Conservation (phyloP, 2,329 filamentous ascomycete species). For the Leptographium lundbergii region DNA sequence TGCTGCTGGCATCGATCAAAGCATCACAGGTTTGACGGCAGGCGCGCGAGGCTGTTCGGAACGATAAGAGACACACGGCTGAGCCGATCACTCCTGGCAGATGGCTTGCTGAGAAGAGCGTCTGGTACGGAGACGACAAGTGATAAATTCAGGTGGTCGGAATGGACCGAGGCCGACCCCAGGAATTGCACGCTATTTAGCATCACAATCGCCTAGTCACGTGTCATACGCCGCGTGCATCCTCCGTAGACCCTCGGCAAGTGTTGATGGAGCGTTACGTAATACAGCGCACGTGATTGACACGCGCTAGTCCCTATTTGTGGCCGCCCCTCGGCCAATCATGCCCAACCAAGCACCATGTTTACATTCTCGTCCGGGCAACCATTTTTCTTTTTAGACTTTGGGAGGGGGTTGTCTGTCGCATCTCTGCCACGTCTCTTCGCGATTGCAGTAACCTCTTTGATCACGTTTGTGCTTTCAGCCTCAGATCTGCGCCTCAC, state of each 20-base stretch:
- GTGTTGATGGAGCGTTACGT: not conserved
- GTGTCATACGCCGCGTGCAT: not conserved
- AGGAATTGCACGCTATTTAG: not conserved
- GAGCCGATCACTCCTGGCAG: not conserved
- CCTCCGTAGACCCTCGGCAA: slow-evolving; percentile 2
- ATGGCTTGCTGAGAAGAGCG: not conserved
- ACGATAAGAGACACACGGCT: not conserved
- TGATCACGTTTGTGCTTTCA: not conserved
- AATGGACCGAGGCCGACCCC: slow-evolving; percentile 15
- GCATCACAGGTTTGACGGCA: not conserved
- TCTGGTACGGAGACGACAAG: not conserved
- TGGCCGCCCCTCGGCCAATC: slow-evolving; percentile 9
- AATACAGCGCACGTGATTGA: not conserved
- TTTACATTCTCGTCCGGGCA: slow-evolving; percentile 11
- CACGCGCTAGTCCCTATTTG: not conserved
- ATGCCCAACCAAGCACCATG: slow-evolving; percentile 8
- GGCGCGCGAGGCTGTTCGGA: not conserved
- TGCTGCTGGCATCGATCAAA: not conserved
- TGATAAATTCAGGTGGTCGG: slow-evolving; percentile 14
- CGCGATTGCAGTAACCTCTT: not conserved
- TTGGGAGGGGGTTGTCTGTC: not conserved
- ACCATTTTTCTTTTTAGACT: not conserved
- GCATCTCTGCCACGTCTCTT: not conserved
- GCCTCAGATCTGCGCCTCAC: not conserved
- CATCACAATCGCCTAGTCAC: not conserved